A percentile compares a stretch with the other conserved stretches of the same genome.
These are phyloP conservation scores for Suhomyces kilbournensis DNA, from an alignment of 805 yeast species.

Conservation along the genomic window DNA sequence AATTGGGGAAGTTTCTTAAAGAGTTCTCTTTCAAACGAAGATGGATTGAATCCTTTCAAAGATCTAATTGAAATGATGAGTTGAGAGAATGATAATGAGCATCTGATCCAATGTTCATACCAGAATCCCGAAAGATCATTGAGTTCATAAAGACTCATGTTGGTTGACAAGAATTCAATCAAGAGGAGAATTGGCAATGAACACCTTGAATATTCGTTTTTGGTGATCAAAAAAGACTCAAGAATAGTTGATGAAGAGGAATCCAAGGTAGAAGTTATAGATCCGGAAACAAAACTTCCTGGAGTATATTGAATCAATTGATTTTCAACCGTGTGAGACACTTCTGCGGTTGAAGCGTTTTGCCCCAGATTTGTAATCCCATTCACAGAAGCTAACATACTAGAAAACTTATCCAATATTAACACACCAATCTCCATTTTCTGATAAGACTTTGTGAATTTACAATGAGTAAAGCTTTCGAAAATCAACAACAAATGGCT, in stretches of 20 bases:
- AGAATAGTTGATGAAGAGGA: conserved; percentile 41
- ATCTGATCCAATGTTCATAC: conserved; percentile 47
- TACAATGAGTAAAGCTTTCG: conserved; percentile 73
- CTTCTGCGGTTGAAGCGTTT: not conserved
- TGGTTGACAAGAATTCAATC: conserved; percentile 45
- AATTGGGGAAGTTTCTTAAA: conserved; percentile 56
- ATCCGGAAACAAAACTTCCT: not conserved
- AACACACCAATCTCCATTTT: conserved; percentile 58
- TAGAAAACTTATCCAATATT: conserved; percentile 53
- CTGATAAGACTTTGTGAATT: conserved; percentile 54
- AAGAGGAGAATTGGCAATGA: conserved; percentile 51
- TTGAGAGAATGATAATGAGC: conserved; percentile 55
- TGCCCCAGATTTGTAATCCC: conserved; percentile 33
- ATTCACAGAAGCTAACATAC: conserved; percentile 51
- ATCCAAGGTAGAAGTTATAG: not conserved
- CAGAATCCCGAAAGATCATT: conserved; percentile 46
- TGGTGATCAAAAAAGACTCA: conserved; percentile 53
- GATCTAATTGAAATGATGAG: conserved; percentile 58
- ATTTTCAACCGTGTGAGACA: not conserved
- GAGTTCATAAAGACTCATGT: conserved; percentile 34
- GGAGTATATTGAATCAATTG: not conserved
- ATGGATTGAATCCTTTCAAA: conserved; percentile 46
- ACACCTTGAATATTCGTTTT: conserved; percentile 50
- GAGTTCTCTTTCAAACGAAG: conserved; percentile 61
- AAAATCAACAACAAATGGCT: conserved; percentile 62